A percentile compares a stretch with the other conserved stretches of the same genome.
phyloP scores from a whole-genome alignment of 768 basidiomycete species.

The Boletellus ananiceps region DNA sequence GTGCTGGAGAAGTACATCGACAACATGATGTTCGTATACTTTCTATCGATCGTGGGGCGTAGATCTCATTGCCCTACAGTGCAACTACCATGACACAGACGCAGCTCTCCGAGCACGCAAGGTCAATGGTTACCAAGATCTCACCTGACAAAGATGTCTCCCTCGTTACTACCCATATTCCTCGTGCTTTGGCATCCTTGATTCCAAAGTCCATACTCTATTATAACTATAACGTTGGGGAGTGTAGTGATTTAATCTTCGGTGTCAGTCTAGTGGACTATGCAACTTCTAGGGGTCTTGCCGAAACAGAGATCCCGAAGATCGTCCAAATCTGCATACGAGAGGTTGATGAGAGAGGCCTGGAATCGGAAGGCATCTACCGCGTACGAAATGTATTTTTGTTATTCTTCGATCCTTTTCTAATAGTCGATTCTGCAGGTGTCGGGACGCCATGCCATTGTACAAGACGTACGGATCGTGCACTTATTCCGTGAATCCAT shows the following conservation, averaged over 20 bases:
- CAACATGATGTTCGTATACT: conserved; percentile 52
- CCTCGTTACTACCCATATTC: conserved; percentile 50
- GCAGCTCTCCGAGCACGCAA: conserved; percentile 64
- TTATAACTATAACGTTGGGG: conserved; percentile 74
- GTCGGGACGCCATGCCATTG: conserved; percentile 78
- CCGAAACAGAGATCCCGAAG: conserved; percentile 72
- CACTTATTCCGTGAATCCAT: not conserved
- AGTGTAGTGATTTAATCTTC: conserved; percentile 85
- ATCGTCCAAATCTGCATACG: conserved; percentile 76
- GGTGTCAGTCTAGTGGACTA: conserved; percentile 87
- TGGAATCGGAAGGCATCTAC: conserved; percentile 79
- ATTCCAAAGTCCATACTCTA: conserved; percentile 73
- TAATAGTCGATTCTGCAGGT: conserved; percentile 42
- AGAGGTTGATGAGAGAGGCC: conserved; percentile 76
- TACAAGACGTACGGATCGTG: conserved; percentile 61
- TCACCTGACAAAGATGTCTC: conserved; percentile 67
- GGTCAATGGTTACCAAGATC: conserved; percentile 58
- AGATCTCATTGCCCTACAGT: conserved; percentile 34
- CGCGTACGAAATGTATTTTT: conserved; percentile 42
- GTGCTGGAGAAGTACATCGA: conserved; percentile 73
- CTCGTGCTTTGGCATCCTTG: conserved; percentile 57
- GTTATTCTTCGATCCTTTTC: not conserved
- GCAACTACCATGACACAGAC: conserved; percentile 75
- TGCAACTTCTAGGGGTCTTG: conserved; percentile 70
- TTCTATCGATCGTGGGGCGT: not conserved